Base-by-base conservation (phyloP, 2,329 filamentous ascomycete genomes). In the Sporothrix phasma region DNA sequence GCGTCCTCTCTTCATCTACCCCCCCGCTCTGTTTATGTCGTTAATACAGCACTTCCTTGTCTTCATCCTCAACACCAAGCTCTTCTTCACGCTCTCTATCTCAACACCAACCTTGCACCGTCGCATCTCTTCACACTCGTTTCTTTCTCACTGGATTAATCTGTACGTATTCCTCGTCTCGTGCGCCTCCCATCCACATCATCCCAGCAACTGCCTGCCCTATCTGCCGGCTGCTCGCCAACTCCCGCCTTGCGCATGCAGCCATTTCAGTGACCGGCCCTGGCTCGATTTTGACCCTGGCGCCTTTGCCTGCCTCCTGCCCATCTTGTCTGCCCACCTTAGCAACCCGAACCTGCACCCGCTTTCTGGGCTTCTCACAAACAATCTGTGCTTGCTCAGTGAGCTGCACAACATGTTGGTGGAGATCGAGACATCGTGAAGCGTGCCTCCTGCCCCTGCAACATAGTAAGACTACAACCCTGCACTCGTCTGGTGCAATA, bases 1-100 rank as follows among this genome's bases (percentile, higher is more conserved):
- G 60, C 66, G 62, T 67, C 68, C 69, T 64, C 68, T 66, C 62
- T 34, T 60, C 29, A 56, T 61, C 24, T 37, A 61, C 61, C 61
- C 66, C 63, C 63, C 66, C 64, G n/a, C n/a, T n/a, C 64, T 51
- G 31, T 19, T 37, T 59, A 37, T 43, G 46, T 56, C 61, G 37
- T 56, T 58, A 62, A 51, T 54, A 39, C 62, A 64, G 29, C 49
- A 46, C 51, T 62, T 65, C 31, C 49, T 59, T 46, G 63, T 64
- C 59, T 46, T 58, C 43, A 41, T 39, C 47, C 22, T 39, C 56
- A 46, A 6, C 46, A 31, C 2, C 7, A 37, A 15, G 11, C 11
- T 26, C 22, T 41, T 26, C 39, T 34, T 39, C 47, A 11, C 29
- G 41, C 59, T 2, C 45, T 51, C 54, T 43, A 15, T 58, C 34